Base-by-base conservation (phyloP, 2,329 filamentous ascomycete species). In the Cadophora luteo-olivacea region DNA sequence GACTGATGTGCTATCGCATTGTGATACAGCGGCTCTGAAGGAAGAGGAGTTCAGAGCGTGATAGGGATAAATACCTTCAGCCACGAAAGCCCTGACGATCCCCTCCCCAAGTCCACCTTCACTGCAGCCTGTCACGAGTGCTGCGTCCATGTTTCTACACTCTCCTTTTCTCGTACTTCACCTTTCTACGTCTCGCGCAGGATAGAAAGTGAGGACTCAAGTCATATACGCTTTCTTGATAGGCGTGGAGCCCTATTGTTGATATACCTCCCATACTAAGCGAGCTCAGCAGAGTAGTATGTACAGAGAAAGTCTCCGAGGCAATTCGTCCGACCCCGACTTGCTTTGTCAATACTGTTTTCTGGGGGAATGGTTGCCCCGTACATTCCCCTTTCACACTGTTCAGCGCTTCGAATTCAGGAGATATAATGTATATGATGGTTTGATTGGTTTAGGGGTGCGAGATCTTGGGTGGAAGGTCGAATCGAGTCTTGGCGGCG, bases 91-190 rank as follows among this genome's bases (percentile, higher is more conserved):
- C 24, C 51, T 54, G 24, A 54, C 24, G 24, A 54, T 54, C 0
- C 51, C 51, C 51, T 54, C 51, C 3, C 51, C 51, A 12, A 54
- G 51, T 16, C 51, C 51, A 32, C 51, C 51, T 32, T 54, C 51
- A 54, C 51, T 29, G 12, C 51, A 54, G 14, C 51, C 51, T 12
- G 24, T 54, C 51, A 54, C 51, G 24, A 54, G 51, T 29, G 51
- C 51, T 32, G 51, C 51, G 5, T 54, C 51, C 24, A 54, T 54
- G 7, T 25, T 22, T 32, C 51, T 29, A 19, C 6, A 5, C 6
- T 41, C 16, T 11, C 33, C 38, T 45, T 45, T 45, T 45, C 41
- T 45, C 41, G 3, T 14, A 16, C 4, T 45, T 45, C 12, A n/a
- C 41, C 41, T 45, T 45, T 14, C 14, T 45, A 16, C 14, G 4